Conservation (phyloP, 805 yeast species). For the Pichia occidentalis region DNA sequence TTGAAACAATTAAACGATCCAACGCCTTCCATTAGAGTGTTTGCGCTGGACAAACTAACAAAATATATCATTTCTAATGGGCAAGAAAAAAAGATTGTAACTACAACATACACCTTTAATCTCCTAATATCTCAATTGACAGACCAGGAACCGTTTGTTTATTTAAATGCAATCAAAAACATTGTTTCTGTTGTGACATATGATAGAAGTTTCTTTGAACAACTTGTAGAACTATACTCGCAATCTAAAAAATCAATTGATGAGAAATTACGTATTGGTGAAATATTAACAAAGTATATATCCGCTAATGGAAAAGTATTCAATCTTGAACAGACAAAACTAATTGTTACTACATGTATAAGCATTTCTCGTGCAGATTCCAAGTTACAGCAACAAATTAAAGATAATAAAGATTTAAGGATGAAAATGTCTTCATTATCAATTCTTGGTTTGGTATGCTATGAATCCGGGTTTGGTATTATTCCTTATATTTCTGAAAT, state of each 20-base stretch:
- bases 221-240: conserved; percentile 13
- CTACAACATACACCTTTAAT: conserved; percentile 44
- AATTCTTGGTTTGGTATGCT: conserved; percentile 65
- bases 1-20: conserved; percentile 67
- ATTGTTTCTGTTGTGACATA: conserved; percentile 51
- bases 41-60: conserved; percentile 65
- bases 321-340: conserved; percentile 33
- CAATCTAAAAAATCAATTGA: conserved; percentile 36
- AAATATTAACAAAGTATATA: conserved; percentile 60
- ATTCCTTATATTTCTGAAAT: conserved; percentile 43
- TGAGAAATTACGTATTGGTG: conserved; percentile 74
- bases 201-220: conserved; percentile 22
- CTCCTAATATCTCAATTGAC: conserved; percentile 58
- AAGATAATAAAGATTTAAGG: conserved; percentile 40
- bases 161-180: conserved; percentile 77
- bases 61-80: conserved; percentile 30
- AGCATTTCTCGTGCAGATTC: conserved; percentile 5
- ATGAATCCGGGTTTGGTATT: conserved; percentile 40
- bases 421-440: conserved; percentile 85
- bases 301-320: conserved; percentile 43
- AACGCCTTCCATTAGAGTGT: conserved; percentile 77
- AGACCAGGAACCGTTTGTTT: conserved; percentile 83
- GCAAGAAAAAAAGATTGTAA: conserved; percentile 17
- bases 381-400: neutral
- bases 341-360: conserved; percentile 40